Base-by-base conservation (phyloP, 208 protist genomes). In the Trypanosomatidae sp. region DNA sequence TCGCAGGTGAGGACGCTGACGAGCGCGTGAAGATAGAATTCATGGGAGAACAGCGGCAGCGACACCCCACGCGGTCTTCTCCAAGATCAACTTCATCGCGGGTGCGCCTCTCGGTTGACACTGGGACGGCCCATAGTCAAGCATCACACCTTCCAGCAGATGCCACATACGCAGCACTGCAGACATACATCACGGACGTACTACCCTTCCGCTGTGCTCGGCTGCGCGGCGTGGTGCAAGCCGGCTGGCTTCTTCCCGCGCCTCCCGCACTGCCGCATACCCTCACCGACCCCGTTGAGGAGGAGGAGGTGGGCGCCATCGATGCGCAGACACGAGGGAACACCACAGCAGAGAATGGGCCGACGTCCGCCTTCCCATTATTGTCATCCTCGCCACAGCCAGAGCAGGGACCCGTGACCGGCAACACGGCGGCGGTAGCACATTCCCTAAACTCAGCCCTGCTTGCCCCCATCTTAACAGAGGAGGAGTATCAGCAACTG, bases 171-270 rank as follows among this genome's bases (percentile, higher is more conserved):
- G 65, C n/a, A 56, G 74, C 62, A 1, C 52, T 82, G 30, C 70
- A 75, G 50, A 56, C 60, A 13, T 73, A 81, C 59, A 58, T 78
- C 8, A 49, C n/a, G 7, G 46, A 74, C 59, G 66, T 73, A 1
- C 13, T 90, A 7, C 85, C 82, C 17, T 68, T 77, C 25, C 59
- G 71, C 12, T 89, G 83, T 72, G 77, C 77, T 43, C 80, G 84
- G 46, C 71, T 90, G 52, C 74, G 71, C 30, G 62, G 85, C 1
- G 83, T 79, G 43, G 81, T 80, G 49, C 88, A 90, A 62, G 80
- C 88, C 0, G 88, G 88, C 0, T 89, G 79, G 85, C 67, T 90
- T 65, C 79, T 92, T 3, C 85, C 82, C 6, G 62, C 83, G 0
- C 82, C 77, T 25, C 69, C 55, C 22, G 36, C 81, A 30, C 77